These are phyloP conservation scores for Penicillium simplicissimum DNA, from an alignment of 495 filamentous ascomycete genomes.

Conservation along the genomic window DNA sequence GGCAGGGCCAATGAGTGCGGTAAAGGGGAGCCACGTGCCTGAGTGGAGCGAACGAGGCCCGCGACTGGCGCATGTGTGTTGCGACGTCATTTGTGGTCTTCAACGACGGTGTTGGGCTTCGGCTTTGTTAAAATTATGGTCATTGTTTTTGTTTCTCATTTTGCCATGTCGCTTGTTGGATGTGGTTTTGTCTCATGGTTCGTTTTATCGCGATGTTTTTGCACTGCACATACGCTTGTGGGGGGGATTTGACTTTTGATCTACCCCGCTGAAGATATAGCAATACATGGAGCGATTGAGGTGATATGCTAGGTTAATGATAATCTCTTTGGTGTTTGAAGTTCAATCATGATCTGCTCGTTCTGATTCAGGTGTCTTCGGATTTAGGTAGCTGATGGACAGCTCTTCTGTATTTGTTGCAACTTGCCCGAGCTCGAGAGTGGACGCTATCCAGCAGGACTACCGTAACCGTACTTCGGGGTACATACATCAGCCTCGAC, in stretches of 20 bases:
- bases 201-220: not conserved
- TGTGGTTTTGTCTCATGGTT: not conserved
- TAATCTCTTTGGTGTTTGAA: not conserved
- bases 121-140: constrained; percentile 3
- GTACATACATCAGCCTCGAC: too few relatives aligned
- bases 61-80: not conserved
- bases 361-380: not conserved
- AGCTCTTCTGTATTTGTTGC: not conserved
- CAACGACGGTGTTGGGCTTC: constrained; percentile 16
- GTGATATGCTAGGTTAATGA: constrained; percentile 2
- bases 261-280: constrained; percentile 5
- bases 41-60: constrained; percentile 1
- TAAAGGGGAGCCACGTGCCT: constrained; percentile 12
- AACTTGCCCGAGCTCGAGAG: too few relatives aligned
- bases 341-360: too few relatives aligned
- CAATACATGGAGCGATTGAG: constrained; percentile 1
- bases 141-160: not conserved
- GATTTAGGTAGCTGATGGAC: not conserved
- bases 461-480: too few relatives aligned
- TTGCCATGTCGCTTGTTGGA: not conserved
- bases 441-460: too few relatives aligned
- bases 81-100: constrained; percentile 14
- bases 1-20: constrained; percentile 10
- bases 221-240: constrained; percentile 3
- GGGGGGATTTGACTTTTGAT: not conserved